Evolutionary conservation across 495 filamentous ascomycete genomes (phyloP).

Genomic region (Podospora fimiseda): DNA sequence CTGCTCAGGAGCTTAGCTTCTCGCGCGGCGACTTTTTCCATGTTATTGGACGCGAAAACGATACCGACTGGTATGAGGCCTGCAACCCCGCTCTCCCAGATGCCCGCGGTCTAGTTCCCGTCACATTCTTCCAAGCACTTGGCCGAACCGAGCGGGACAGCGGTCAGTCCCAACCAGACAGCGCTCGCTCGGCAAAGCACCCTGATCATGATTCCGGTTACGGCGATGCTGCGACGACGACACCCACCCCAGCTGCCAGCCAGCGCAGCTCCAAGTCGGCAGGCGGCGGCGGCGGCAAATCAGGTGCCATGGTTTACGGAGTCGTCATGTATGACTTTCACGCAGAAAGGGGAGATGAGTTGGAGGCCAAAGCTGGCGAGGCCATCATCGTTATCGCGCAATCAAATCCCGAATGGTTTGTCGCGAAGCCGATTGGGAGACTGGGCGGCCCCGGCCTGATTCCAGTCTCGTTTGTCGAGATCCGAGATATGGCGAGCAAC

Average conservation of each 20-base stretch:
- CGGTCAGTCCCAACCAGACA: slow-evolving; percentile 65
- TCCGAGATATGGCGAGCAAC: slow-evolving; percentile 86
- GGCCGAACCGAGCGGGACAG: slow-evolving; percentile 87
- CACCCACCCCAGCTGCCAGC: slow-evolving; percentile 33
- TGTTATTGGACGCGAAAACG: slow-evolving; percentile 93
- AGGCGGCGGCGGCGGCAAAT: slow-evolving; percentile 55
- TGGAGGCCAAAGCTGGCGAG: slow-evolving; percentile 92
- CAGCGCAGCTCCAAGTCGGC: slow-evolving; percentile 44
- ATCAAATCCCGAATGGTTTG: slow-evolving; percentile 99
- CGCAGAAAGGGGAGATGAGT: slow-evolving; percentile 88
- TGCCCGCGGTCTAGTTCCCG: slow-evolving; percentile 86
- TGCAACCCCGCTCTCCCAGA: slow-evolving; percentile 89
- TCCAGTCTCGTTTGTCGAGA: slow-evolving; percentile 94
- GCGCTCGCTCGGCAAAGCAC: slow-evolving; percentile 44
- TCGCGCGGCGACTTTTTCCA: slow-evolving; percentile 96
- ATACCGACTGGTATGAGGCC: slow-evolving; percentile 94
- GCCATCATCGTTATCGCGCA: slow-evolving; percentile 97
- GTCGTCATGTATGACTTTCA: slow-evolving; percentile 96
- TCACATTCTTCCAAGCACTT: slow-evolving; percentile 84
- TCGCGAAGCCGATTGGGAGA: slow-evolving; percentile 94
- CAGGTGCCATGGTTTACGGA: slow-evolving; percentile 89
- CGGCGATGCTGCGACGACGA: slow-evolving; percentile 51
- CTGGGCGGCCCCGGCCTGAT: slow-evolving; percentile 92
- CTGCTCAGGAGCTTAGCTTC: slow-evolving; percentile 78
- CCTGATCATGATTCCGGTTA: slow-evolving; percentile 74